These are phyloP conservation scores for Benincasa hispida DNA, from an alignment of 306 rosid species.

Conservation along the genomic window DNA sequence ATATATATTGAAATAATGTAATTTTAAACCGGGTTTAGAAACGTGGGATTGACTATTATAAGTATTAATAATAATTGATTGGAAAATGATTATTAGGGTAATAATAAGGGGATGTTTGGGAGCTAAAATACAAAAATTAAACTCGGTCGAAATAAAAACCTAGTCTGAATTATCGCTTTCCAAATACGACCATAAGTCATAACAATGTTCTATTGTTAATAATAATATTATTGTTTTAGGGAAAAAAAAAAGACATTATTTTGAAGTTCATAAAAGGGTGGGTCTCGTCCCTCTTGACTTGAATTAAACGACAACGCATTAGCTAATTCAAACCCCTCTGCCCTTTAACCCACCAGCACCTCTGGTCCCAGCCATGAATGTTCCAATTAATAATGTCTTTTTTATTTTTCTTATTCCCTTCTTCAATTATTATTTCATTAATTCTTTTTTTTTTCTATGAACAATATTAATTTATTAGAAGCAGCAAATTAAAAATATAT, in stretches of 20 bases:
- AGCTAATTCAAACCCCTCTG: not conserved
- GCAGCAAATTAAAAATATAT: not conserved
- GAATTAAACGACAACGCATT: slow-evolving; percentile 5
- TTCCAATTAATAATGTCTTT: not conserved
- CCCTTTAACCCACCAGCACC: slow-evolving; percentile 8
- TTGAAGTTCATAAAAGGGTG: not conserved
- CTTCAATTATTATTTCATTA: not conserved
- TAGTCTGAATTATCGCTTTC: slow-evolving; percentile 2
- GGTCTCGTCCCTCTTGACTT: slow-evolving; percentile 2
- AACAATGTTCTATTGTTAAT: not conserved
- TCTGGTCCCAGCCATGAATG: slow-evolving; percentile 10
- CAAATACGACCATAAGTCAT: not conserved
- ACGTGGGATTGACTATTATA: not conserved
- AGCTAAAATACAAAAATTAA: not conserved
- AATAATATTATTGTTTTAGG: not conserved
- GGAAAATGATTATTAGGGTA: not conserved
- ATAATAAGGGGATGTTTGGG: not conserved
- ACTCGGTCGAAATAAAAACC: not conserved
- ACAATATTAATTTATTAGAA: not conserved
- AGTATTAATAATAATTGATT: not conserved
- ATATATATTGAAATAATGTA: not conserved
- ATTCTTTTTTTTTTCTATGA: not conserved
- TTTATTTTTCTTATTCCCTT: not conserved
- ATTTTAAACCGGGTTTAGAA: not conserved
- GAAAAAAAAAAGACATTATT: not conserved